Evolutionary conservation across 139 green algal genomes (phyloP).

Genomic region (Auxenochlorella pyrenoidosa): DNA sequence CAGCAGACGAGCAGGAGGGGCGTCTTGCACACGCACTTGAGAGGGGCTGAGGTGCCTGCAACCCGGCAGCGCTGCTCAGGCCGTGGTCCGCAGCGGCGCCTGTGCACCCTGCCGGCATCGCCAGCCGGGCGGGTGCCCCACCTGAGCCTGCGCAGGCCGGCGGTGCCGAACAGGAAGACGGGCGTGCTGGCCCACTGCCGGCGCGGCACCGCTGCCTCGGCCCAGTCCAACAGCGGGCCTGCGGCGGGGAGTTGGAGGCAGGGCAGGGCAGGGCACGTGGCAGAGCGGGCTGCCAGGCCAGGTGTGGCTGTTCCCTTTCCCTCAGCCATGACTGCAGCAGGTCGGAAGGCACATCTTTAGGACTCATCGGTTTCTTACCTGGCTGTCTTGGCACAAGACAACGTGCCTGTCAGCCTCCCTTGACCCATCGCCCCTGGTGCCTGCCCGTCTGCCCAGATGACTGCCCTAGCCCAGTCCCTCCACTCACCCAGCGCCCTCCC

Average conservation of each 20-base stretch:
- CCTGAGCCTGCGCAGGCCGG: conserved; percentile 74
- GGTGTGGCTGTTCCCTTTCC: background rate
- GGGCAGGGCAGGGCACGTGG: too few relatives aligned
- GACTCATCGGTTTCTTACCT: too few relatives aligned
- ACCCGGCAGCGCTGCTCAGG: too few relatives aligned
- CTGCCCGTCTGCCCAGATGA: background rate
- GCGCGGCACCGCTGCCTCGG: conserved; percentile 72
- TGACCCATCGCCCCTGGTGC: too few relatives aligned
- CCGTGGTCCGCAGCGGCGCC: too few relatives aligned
- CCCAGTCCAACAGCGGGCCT: conserved; percentile 85
- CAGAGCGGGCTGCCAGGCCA: background rate
- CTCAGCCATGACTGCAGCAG: background rate
- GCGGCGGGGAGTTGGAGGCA: conserved; percentile 30
- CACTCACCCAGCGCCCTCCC: conserved; percentile 19
- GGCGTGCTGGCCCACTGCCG: conserved; percentile 51
- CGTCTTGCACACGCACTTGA: too few relatives aligned
- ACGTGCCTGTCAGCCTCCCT: too few relatives aligned
- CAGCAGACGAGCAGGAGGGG: too few relatives aligned
- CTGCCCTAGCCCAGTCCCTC: too few relatives aligned
- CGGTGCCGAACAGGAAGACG: conserved; percentile 83
- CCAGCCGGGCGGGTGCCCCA: background rate
- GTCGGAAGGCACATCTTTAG: background rate
- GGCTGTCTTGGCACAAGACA: too few relatives aligned
- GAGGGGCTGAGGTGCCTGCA: too few relatives aligned
- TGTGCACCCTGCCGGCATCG: too few relatives aligned